Percentiles rank a stretch among this genome's conserved stretches.
phyloP scores from a whole-genome alignment of 2,329 filamentous ascomycete species.

The Aspergillus nomiae region DNA sequence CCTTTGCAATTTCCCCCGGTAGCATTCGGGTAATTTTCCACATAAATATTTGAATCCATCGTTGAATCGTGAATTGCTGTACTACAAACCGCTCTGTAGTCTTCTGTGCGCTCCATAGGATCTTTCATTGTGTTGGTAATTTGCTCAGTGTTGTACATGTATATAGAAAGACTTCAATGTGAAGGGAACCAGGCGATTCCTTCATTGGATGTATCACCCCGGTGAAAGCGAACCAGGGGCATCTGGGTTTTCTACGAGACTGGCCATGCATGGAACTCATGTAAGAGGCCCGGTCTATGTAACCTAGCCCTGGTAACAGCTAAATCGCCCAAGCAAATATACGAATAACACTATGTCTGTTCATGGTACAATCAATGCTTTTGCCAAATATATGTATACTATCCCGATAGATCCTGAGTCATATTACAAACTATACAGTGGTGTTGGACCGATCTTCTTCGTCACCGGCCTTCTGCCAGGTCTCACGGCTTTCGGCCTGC shows the following conservation, averaged over 20 bases:
- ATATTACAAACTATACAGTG: constrained; percentile 41
- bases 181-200: too few species aligned
- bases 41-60: too few species aligned
- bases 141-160: neutral
- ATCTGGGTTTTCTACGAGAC: neutral
- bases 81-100: too few species aligned
- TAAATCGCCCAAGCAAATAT: neutral
- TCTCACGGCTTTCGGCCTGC: constrained; percentile 43
- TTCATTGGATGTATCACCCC: too few species aligned
- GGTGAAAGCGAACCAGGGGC: too few species aligned
- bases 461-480: constrained; percentile 46
- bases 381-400: constrained; percentile 8
- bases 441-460: constrained; percentile 51
- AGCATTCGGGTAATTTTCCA: too few species aligned
- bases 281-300: neutral
- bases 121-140: neutral
- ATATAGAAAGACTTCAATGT: neutral
- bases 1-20: too few species aligned
- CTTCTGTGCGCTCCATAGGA: neutral
- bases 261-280: neutral
- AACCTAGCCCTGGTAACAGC: neutral
- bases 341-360: neutral
- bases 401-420: constrained; percentile 6
- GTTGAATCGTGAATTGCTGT: too few species aligned
- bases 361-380: constrained; percentile 9